These are phyloP conservation scores for Aureobasidium melanogenum DNA, from an alignment of 2,329 filamentous ascomycete species.

Conservation along the genomic window DNA sequence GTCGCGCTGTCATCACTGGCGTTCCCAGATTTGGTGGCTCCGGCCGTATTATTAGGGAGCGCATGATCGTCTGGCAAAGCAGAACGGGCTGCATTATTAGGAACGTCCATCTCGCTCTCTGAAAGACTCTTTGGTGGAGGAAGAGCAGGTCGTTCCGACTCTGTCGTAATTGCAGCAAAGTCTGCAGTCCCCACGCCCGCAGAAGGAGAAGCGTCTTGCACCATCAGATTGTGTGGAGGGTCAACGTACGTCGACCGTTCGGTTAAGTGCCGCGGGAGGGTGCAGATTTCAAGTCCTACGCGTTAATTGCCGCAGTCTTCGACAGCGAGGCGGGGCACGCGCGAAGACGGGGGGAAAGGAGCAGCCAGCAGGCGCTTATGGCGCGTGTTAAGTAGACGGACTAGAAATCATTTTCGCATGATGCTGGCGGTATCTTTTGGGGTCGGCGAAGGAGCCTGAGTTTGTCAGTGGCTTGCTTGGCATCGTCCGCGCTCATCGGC, in stretches of 20 bases:
- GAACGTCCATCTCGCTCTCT: background rate
- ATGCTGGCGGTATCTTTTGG: slow-evolving; percentile 7
- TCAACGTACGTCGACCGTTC: background rate
- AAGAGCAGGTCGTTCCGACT: background rate
- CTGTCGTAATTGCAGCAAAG: background rate
- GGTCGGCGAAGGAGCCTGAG: slow-evolving; percentile 8
- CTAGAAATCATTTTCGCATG: slow-evolving; percentile 12
- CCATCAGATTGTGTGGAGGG: background rate
- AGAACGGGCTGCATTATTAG: background rate
- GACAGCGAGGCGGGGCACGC: background rate
- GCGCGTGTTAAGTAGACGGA: slow-evolving; percentile 5
- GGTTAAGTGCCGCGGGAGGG: background rate
- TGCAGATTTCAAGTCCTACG: background rate
- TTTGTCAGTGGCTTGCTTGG: slow-evolving; percentile 10
- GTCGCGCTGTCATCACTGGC: background rate
- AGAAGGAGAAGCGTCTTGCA: background rate
- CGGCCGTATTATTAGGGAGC: background rate
- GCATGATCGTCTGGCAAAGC: background rate
- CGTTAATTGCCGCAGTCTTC: background rate
- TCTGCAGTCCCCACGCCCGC: background rate
- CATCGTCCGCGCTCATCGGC: background rate
- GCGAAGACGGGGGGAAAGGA: background rate
- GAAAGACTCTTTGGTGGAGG: background rate
- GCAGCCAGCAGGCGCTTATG: slow-evolving; percentile 7
- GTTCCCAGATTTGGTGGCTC: background rate